Evolutionary conservation across 129 eudicot species (phyloP), one percentile per base, ranked within the genome.

Genomic region (Sambucus nigra): DNA sequence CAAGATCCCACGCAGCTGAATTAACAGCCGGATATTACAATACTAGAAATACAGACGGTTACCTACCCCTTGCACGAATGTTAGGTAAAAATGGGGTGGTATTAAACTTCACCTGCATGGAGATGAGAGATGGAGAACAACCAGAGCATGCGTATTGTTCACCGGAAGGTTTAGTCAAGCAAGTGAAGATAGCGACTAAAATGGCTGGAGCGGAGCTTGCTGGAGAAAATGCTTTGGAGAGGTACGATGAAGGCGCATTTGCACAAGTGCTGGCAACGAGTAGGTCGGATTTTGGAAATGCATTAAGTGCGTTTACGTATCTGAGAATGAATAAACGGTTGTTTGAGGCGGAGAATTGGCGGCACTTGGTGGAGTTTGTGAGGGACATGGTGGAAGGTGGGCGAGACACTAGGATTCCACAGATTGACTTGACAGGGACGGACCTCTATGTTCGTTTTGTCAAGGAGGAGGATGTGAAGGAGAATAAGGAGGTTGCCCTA

Each of bases 101-200:
- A 22, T 64, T 91, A 5, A 91, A 91, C 69, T 91, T 85, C 69
- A 91, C 98, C 3, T 91, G 98, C 57, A 91, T 91, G 98, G 98
- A 91, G 52, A 91, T 91, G 98, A 77, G 74, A 66, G 98, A 91
- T 54, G 59, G 71, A 17, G 89, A 91, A 65, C 98, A 91, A 65
- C 98, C 95, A 15, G 71, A 56, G 3, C 66, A 72, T 47, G 94
- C 95, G 15, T 74, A 65, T 47, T 84, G 88, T 70, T 91, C 95
- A 0, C 98, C 94, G 2, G 94, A 85, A 73, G 89, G 88, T 7
- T 63, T 91, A 53, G 95, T 91, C 11, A 62, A 70, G 57, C 98
- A 91, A 60, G 98, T 82, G 5, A 85, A 79, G 75, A 31, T 35
- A 65, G 98, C 95, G 15, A 79, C 94, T 2, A 68, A 53, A 71